A percentile compares a stretch with the other conserved stretches of the same genome.
These are phyloP conservation scores for Aspergillus sp. DNA, from an alignment of 2,329 filamentous ascomycete species.

Conservation along the genomic window DNA sequence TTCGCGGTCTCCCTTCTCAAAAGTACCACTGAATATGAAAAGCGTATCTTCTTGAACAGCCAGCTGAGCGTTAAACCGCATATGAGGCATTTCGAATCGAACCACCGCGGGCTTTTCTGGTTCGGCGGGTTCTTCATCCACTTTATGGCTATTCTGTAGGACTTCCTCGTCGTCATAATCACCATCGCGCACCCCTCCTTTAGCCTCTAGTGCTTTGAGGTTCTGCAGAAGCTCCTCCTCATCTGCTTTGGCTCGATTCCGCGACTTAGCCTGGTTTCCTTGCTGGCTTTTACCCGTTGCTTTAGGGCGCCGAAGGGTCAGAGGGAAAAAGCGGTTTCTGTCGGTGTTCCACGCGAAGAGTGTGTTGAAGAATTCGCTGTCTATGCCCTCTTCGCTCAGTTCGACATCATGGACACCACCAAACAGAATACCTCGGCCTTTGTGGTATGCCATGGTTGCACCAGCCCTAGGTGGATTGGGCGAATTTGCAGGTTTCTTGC, in stretches of 20 bases:
- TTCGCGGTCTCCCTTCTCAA: slow-evolving; percentile 90
- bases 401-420: slow-evolving; percentile 94
- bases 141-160: slow-evolving; percentile 47
- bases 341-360: slow-evolving; percentile 94
- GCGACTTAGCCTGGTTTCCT: slow-evolving; percentile 50
- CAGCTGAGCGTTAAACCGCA: slow-evolving; percentile 86
- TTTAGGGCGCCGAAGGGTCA: slow-evolving; percentile 73
- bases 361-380: slow-evolving; percentile 94
- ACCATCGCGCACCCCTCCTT: slow-evolving; percentile 61
- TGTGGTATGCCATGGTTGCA: slow-evolving; percentile 91
- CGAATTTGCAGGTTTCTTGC: slow-evolving; percentile 88
- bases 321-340: slow-evolving; percentile 88
- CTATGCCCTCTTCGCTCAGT: slow-evolving; percentile 88
- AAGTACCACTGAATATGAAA: slow-evolving; percentile 94
- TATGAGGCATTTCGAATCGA: slow-evolving; percentile 80
- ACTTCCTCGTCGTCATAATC: slow-evolving; percentile 33
- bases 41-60: slow-evolving; percentile 89
- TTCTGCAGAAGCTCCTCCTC: slow-evolving; percentile 89
- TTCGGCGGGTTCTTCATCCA: slow-evolving; percentile 53
- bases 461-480: slow-evolving; percentile 83
- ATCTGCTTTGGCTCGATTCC: slow-evolving; percentile 75
- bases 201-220: slow-evolving; percentile 79
- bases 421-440: slow-evolving; percentile 87
- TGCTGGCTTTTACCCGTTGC: slow-evolving; percentile 62
- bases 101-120: slow-evolving; percentile 62